A percentile compares a stretch with the other conserved stretches of the same genome.
Evolutionary conservation across 495 filamentous ascomycete species (phyloP).

Genomic region (Cudoniella acicularis): DNA sequence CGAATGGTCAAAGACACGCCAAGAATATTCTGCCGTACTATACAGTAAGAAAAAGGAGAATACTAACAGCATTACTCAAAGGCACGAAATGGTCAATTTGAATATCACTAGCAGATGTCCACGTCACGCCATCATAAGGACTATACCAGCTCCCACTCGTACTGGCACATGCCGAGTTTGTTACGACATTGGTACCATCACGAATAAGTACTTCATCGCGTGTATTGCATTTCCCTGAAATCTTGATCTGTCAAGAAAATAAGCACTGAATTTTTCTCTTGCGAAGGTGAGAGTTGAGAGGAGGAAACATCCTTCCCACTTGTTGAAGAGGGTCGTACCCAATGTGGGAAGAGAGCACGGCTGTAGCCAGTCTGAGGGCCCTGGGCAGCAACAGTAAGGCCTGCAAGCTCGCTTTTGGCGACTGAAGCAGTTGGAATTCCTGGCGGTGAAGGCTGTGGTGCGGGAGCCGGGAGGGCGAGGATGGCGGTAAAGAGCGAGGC

Average conservation of each 20-base stretch:
- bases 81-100: slow-evolving; percentile 79
- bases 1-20: too few relatives aligned
- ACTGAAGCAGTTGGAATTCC: slow-evolving; percentile 53
- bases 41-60: too few relatives aligned
- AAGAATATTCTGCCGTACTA: too few relatives aligned
- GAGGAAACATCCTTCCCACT: too few relatives aligned
- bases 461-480: neutral
- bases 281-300: too few relatives aligned
- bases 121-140: slow-evolving; percentile 66
- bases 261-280: too few relatives aligned
- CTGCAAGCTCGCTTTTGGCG: slow-evolving; percentile 51
- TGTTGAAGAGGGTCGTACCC: too few relatives aligned
- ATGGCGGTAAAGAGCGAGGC: neutral
- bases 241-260: slow-evolving; percentile 51
- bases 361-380: slow-evolving; percentile 52
- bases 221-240: slow-evolving; percentile 57
- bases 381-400: slow-evolving; percentile 49
- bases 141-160: slow-evolving; percentile 60
- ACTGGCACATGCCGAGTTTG: slow-evolving; percentile 48
- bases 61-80: slow-evolving; percentile 54
- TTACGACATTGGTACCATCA: slow-evolving; percentile 56
- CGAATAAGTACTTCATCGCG: slow-evolving; percentile 65
- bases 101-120: slow-evolving; percentile 61
- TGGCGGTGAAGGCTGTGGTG: slow-evolving; percentile 38
- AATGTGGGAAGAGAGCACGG: slow-evolving; percentile 64